Base-by-base conservation (phyloP, 2,329 filamentous ascomycete species). In the Apiospora malaysiana region DNA sequence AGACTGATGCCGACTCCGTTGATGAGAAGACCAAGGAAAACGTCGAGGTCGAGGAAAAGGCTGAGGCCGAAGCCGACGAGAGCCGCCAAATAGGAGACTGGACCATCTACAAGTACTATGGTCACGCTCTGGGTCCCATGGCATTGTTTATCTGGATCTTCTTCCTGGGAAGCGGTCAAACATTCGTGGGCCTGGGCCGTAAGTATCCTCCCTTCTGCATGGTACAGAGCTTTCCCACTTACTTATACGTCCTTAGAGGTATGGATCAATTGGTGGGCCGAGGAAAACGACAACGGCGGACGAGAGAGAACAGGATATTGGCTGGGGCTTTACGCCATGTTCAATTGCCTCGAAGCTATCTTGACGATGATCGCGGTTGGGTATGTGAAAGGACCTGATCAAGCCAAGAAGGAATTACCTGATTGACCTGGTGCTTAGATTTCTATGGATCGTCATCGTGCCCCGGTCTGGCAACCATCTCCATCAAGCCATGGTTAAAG, bases 261-360 rank as follows among this genome's bases (percentile, higher is more conserved):
- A 12, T 78, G 76, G 76, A 59, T 78, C 16, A 75, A 77, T 46
- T 77, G 74, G 75, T 78, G 76, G 76, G 72, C 76, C 4, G 42
- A 40, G 16, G 63, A 69, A 16, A 71, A 70, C 37, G 68, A 71
- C 27, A 65, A 23, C 12, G 65, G 68, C 14, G 65, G 42, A 8
- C 56, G 37, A 12, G n/a, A 25, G 16, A 18, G 49, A 43, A 37
- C 70, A 21, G 70, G 70, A 8, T 71, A 71, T 40, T 71, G 68
- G 70, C 59, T 71, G 21, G 70, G 70, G 21, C 65, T 71, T 8
- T 70, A 63, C 32, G 70, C 43, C 8, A 27, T 68, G 40, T 37
- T 71, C 37, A 68, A 47, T 27, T 43, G 69, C 18, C 25, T 71
- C 40, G 68, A 70, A 32, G 68, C 42, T 37, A 25, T 68, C 12